Evolutionary conservation across 768 basidiomycete species (phyloP).

Genomic region (Trametes coccinea): DNA sequence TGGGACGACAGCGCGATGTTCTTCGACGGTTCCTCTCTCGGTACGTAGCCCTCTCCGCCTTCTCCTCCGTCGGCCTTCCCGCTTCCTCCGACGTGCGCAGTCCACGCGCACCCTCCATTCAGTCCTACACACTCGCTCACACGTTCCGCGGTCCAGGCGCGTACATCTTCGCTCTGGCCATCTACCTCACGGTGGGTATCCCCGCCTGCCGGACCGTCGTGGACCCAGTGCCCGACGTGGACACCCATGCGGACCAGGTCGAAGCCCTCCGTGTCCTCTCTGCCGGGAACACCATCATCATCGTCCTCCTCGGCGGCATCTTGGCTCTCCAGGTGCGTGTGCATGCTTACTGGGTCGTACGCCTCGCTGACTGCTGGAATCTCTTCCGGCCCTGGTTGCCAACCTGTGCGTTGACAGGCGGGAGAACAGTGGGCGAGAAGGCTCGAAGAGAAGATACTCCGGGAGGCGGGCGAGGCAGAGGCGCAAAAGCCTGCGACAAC

Average conservation of each 20-base stretch:
- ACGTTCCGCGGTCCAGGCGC: slow-evolving; percentile 46
- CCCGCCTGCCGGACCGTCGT: slow-evolving; percentile 78
- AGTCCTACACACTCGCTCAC: not conserved
- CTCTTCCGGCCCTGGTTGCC: not conserved
- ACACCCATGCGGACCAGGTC: slow-evolving; percentile 64
- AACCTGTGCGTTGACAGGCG: slow-evolving; percentile 31
- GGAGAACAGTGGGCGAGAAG: slow-evolving; percentile 51
- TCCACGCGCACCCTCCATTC: not conserved
- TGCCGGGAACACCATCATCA: slow-evolving; percentile 86
- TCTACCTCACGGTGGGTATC: slow-evolving; percentile 84
- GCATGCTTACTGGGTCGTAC: not conserved
- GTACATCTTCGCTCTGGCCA: slow-evolving; percentile 72
- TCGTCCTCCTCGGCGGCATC: slow-evolving; percentile 63
- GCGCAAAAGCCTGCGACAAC: slow-evolving; percentile 18
- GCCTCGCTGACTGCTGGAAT: not conserved
- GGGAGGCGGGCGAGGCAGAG: slow-evolving; percentile 24
- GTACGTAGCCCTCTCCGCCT: slow-evolving; percentile 45
- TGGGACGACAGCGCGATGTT: slow-evolving; percentile 95
- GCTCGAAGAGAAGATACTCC: slow-evolving; percentile 42
- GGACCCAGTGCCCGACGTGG: slow-evolving; percentile 49
- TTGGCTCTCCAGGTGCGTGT: slow-evolving; percentile 69
- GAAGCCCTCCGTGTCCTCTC: slow-evolving; percentile 81
- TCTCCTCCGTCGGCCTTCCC: not conserved
- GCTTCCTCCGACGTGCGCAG: not conserved
- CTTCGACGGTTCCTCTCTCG: slow-evolving; percentile 89